phyloP scores from a whole-genome alignment of 202 grass and related monocot genomes.

The Dendrocalamus latiflorus region DNA sequence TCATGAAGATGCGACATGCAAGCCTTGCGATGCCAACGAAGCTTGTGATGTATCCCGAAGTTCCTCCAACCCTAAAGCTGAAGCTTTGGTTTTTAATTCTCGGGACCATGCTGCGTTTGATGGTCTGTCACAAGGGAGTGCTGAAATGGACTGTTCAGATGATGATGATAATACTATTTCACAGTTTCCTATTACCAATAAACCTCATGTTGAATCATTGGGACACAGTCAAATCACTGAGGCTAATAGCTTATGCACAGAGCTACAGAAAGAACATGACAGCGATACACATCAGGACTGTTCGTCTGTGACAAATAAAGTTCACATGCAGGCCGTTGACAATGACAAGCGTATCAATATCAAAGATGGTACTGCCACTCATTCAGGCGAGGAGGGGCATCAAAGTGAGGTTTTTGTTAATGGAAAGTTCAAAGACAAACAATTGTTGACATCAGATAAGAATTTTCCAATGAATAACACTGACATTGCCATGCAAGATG shows the following conservation, averaged over 20 bases:
- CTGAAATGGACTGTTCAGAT: slow-evolving; percentile 90
- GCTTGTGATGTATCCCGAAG: slow-evolving; percentile 30
- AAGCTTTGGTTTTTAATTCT: slow-evolving; percentile 39
- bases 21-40: not conserved
- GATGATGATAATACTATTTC: slow-evolving; percentile 45
- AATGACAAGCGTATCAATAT: slow-evolving; percentile 16
- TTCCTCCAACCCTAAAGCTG: slow-evolving; percentile 6
- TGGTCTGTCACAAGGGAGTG: slow-evolving; percentile 76
- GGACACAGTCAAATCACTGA: slow-evolving; percentile 23
- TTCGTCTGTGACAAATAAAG: slow-evolving; percentile 41
- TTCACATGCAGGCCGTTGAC: slow-evolving; percentile 5
- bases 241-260: not conserved
- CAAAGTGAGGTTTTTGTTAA: slow-evolving; percentile 26
- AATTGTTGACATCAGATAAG: slow-evolving; percentile 21
- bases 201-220: slow-evolving; percentile 20
- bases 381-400: slow-evolving; percentile 2
- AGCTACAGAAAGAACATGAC: slow-evolving; percentile 14
- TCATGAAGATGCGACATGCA: slow-evolving; percentile 7
- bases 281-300: slow-evolving; percentile 17
- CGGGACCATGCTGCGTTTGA: slow-evolving; percentile 34
- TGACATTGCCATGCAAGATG: not conserved
- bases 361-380: slow-evolving; percentile 2
- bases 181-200: slow-evolving; percentile 27
- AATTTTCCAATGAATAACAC: not conserved
- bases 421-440: slow-evolving; percentile 22